Evolutionary conservation across 1,139 yeast species (phyloP).

Genomic region (Zygosaccharomyces pseudobailii): DNA sequence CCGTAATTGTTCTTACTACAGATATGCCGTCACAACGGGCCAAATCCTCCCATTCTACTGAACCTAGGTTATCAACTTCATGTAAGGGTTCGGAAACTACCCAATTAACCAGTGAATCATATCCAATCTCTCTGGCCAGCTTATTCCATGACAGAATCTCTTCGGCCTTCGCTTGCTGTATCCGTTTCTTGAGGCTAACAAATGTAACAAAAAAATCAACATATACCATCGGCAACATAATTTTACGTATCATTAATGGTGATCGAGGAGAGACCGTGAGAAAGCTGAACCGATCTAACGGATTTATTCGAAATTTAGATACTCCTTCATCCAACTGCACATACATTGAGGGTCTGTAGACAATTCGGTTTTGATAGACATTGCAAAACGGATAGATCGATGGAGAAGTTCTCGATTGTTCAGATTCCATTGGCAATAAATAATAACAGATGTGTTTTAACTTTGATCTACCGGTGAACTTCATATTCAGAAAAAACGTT

Average conservation of each 20-base stretch:
- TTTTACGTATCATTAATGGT: slow-evolving; percentile 24
- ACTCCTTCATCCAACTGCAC: slow-evolving; percentile 20
- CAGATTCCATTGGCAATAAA: slow-evolving; percentile 21
- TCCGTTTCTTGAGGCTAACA: slow-evolving; percentile 13
- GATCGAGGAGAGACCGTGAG: slow-evolving; percentile 19
- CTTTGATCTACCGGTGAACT: slow-evolving; percentile 17
- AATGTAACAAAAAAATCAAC: slow-evolving; percentile 20
- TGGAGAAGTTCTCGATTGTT: slow-evolving; percentile 9
- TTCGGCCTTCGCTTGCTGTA: slow-evolving; percentile 10
- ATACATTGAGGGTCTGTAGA: slow-evolving; percentile 23
- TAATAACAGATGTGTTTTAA: slow-evolving; percentile 25
- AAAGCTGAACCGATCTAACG: slow-evolving; percentile 27
- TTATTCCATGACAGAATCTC: slow-evolving; percentile 18
- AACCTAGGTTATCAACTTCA: slow-evolving; percentile 11
- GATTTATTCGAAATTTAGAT: slow-evolving; percentile 26
- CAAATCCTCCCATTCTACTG: slow-evolving; percentile 16
- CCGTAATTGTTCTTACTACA: slow-evolving; percentile 17
- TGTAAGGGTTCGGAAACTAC: slow-evolving; percentile 15
- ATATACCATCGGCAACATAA: slow-evolving; percentile 22
- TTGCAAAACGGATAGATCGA: slow-evolving; percentile 10
- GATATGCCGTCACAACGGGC: slow-evolving; percentile 20
- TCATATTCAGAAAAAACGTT: slow-evolving; percentile 14
- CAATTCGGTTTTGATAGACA: slow-evolving; percentile 9
- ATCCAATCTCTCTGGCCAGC: slow-evolving; percentile 15
- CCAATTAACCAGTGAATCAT: slow-evolving; percentile 15